phyloP scores from a whole-genome alignment of 345 rosid species.

The Durio zibethinus region DNA sequence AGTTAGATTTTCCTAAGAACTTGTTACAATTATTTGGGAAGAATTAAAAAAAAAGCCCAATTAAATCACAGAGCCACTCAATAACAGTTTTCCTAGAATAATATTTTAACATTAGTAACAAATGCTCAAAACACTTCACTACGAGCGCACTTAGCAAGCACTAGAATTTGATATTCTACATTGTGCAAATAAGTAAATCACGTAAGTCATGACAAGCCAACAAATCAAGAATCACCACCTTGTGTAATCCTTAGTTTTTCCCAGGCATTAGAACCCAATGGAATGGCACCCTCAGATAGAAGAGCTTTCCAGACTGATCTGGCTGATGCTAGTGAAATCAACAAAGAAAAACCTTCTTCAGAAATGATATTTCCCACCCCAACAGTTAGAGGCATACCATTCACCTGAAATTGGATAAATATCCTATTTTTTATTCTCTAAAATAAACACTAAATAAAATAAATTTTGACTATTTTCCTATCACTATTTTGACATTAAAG shows the following conservation, averaged over 20 bases:
- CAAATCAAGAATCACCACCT: conserved; percentile 15
- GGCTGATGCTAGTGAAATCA: conserved; percentile 73
- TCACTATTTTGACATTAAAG: not conserved
- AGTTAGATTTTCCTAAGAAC: not conserved
- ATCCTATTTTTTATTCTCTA: not conserved
- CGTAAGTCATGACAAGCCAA: not conserved
- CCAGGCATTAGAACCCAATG: conserved; percentile 93
- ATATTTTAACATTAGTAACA: not conserved
- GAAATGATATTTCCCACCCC: conserved; percentile 72
- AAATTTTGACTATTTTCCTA: not conserved
- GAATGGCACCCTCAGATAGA: conserved; percentile 69
- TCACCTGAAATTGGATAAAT: conserved; percentile 46
- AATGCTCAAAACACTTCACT: not conserved
- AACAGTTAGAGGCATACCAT: conserved; percentile 72
- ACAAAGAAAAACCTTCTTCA: conserved; percentile 71
- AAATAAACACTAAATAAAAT: conserved; percentile 4
- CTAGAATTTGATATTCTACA: not conserved
- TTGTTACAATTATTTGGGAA: not conserved
- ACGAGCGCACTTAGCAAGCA: not conserved
- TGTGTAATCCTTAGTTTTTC: conserved; percentile 30
- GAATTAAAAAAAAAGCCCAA: not conserved
- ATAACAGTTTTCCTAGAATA: no score
- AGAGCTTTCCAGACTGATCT: conserved; percentile 69
- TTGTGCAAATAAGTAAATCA: not conserved
- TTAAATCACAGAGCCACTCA: not conserved